Evolutionary conservation across 371 early-diverging fungal species (phyloP).

Genomic region (Apophysomyces elegans): DNA sequence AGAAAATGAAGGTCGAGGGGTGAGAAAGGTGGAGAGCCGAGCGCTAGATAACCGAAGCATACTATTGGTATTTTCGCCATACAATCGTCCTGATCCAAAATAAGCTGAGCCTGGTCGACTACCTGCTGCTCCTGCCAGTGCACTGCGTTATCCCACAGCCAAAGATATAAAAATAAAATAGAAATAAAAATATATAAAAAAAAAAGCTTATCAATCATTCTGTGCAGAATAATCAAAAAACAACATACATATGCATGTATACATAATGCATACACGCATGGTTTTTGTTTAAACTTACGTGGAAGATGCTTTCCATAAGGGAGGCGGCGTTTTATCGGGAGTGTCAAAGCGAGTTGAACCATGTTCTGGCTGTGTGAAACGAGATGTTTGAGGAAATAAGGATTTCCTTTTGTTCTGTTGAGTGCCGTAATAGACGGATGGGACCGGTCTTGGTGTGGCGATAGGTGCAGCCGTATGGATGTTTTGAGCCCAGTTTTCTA

Average conservation of each 20-base stretch:
- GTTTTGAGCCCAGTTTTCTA: slow-evolving; percentile 65
- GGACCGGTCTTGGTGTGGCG: slow-evolving; percentile 22
- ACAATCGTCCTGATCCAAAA: slow-evolving; percentile 6
- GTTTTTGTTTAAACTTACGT: slow-evolving; percentile 23
- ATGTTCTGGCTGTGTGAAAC: slow-evolving; percentile 44
- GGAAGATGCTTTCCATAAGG: slow-evolving; percentile 34
- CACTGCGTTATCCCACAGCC: not conserved
- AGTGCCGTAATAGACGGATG: slow-evolving; percentile 2
- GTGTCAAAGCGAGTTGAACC: slow-evolving; percentile 44
- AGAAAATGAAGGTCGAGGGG: not conserved
- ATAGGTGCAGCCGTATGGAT: slow-evolving; percentile 43
- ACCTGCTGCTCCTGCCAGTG: slow-evolving; percentile 2
- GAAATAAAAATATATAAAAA: not conserved
- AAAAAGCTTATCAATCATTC: slow-evolving; percentile 3
- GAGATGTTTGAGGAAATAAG: slow-evolving; percentile 50
- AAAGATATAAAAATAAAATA: not conserved
- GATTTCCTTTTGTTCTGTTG: slow-evolving; percentile 31
- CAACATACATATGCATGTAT: not conserved
- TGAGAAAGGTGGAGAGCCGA: slow-evolving; percentile 3
- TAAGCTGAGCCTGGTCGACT: slow-evolving; percentile 7
- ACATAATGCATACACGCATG: not conserved
- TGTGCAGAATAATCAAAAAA: not conserved
- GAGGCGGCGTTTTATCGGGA: slow-evolving; percentile 22
- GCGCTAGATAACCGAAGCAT: slow-evolving; percentile 4
- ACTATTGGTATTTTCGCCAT: not conserved